Evolutionary conservation across 2,329 filamentous ascomycete species (phyloP).

Genomic region (Madurella mycetomatis): DNA sequence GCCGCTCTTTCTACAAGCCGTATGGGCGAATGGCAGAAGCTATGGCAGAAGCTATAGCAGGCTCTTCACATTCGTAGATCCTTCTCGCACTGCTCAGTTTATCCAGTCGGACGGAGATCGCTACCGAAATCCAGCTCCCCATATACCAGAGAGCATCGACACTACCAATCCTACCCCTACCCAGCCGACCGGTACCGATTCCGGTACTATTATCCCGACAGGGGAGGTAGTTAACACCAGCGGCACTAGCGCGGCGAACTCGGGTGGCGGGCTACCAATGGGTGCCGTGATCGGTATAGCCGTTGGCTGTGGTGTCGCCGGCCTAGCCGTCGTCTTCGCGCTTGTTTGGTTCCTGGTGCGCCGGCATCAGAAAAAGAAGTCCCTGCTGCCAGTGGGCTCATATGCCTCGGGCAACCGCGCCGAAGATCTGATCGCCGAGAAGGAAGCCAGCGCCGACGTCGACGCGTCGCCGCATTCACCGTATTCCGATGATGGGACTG

Average conservation of each 20-base stretch:
- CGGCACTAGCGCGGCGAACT: neutral
- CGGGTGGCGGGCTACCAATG: neutral
- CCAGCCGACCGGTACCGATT: neutral
- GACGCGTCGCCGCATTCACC: conserved; percentile 39
- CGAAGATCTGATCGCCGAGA: conserved; percentile 42
- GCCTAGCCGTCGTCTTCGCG: conserved; percentile 37
- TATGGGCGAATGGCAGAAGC: conserved; percentile 8
- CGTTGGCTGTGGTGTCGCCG: conserved; percentile 37
- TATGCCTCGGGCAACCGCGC: conserved; percentile 25
- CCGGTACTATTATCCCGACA: no score
- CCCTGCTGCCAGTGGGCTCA: conserved; percentile 24
- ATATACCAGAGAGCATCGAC: no score
- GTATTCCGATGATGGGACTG: conserved; percentile 39
- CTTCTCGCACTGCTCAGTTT: neutral
- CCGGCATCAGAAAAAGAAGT: conserved; percentile 33
- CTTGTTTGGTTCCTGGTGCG: conserved; percentile 43
- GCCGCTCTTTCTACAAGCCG: conserved; percentile 18
- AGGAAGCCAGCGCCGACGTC: conserved; percentile 38
- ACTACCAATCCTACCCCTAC: neutral
- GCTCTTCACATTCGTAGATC: conserved; percentile 14
- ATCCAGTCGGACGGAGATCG: no score
- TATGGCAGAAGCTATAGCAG: conserved; percentile 18
- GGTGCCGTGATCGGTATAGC: conserved; percentile 45
- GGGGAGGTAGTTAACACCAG: no score
- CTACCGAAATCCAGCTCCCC: no score